phyloP scores from a whole-genome alignment of 116 monocot genomes.

The Iris pallida region DNA sequence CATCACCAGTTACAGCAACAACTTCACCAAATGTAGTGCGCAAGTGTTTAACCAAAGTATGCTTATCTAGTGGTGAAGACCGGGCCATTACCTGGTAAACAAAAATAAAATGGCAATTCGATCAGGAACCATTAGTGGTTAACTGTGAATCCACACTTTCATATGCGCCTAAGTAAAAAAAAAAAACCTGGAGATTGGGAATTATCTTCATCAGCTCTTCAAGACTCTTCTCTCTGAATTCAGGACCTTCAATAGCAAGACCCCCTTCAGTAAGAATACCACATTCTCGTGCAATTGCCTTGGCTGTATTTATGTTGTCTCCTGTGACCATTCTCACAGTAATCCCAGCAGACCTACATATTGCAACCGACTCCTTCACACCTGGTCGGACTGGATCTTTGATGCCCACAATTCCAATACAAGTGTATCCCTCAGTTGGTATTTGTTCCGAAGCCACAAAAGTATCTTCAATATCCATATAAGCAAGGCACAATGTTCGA shows the following conservation, averaged over 20 bases:
- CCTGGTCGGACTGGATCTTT: slow-evolving; percentile 84
- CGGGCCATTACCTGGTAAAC: slow-evolving; percentile 49
- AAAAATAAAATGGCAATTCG: slow-evolving; percentile 14
- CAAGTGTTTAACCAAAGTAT: slow-evolving; percentile 46
- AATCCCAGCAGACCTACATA: slow-evolving; percentile 73
- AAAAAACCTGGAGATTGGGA: slow-evolving; percentile 46
- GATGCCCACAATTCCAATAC: slow-evolving; percentile 70
- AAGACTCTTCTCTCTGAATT: slow-evolving; percentile 45
- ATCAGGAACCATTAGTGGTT: not conserved
- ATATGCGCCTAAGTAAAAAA: slow-evolving; percentile 7
- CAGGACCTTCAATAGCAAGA: slow-evolving; percentile 72
- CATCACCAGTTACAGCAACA: slow-evolving; percentile 67
- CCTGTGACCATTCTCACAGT: slow-evolving; percentile 79
- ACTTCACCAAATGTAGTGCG: slow-evolving; percentile 39
- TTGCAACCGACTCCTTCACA: slow-evolving; percentile 67
- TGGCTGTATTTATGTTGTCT: slow-evolving; percentile 77
- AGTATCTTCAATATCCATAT: slow-evolving; percentile 32
- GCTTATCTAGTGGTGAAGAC: slow-evolving; percentile 56
- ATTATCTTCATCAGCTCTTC: slow-evolving; percentile 39
- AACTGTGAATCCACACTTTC: slow-evolving; percentile 19
- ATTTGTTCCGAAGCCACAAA: slow-evolving; percentile 36
- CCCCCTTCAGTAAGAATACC: slow-evolving; percentile 78
- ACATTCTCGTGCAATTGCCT: slow-evolving; percentile 78
- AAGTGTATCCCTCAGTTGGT: slow-evolving; percentile 53
- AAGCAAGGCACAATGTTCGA: slow-evolving; percentile 50